These are phyloP conservation scores for Primulina tabacum DNA, from an alignment of 257 asterid species.

Conservation along the genomic window DNA sequence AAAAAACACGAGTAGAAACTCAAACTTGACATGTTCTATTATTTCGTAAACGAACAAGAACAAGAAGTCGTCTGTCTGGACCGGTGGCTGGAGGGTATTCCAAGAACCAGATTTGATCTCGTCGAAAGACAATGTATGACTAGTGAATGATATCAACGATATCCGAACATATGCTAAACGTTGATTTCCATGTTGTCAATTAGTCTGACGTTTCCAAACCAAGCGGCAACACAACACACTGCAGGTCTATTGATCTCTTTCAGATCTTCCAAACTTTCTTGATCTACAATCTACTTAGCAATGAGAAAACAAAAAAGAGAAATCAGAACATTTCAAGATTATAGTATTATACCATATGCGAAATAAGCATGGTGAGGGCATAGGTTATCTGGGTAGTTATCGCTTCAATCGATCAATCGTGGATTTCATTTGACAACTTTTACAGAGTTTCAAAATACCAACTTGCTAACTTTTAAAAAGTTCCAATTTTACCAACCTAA, in stretches of 20 bases:
- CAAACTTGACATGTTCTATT: not conserved
- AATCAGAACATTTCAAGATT: not conserved
- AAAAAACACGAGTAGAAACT: not conserved
- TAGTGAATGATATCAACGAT: not conserved
- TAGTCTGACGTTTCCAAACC: slow-evolving; percentile 83
- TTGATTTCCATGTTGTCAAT: slow-evolving; percentile 77
- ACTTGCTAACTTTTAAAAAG: not conserved
- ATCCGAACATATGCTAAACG: slow-evolving; percentile 13
- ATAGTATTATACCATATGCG: not conserved
- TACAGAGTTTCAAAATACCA: not conserved
- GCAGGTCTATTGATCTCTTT: slow-evolving; percentile 60
- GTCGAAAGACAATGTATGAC: not conserved
- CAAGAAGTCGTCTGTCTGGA: not conserved
- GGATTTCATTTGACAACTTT: not conserved
- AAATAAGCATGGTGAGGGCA: not conserved
- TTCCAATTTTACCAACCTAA: not conserved
- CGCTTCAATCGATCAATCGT: not conserved
- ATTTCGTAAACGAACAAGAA: not conserved
- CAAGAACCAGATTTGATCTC: too few species aligned
- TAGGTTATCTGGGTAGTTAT: not conserved
- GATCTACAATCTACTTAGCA: slow-evolving; percentile 71
- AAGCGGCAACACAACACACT: slow-evolving; percentile 80
- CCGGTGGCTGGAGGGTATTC: too few species aligned
- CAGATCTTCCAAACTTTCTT: slow-evolving; percentile 52
- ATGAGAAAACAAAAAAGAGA: not conserved